Base-by-base conservation (phyloP, 768 basidiomycete species). In the Boletus fagicola region DNA sequence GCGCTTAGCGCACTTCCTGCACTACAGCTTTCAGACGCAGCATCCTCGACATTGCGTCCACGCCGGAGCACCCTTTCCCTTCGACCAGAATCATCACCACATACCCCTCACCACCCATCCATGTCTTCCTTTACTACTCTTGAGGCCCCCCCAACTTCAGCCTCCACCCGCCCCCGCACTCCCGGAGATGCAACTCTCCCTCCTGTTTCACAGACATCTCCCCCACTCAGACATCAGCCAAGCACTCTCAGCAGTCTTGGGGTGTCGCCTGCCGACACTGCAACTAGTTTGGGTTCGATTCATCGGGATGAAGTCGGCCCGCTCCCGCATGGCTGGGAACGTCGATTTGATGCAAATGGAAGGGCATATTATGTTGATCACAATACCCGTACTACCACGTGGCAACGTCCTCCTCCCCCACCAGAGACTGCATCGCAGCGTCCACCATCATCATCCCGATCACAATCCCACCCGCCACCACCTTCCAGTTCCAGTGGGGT, bases 331-430 rank as follows among this genome's bases (percentile, higher is more conserved):
- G 90, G 91, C 5, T 95, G 91, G 91, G 93, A 95, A 69, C 81
- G 90, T 58, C 84, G 93, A 31, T 76, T 79, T 47, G 92, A 94
- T 68, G 77, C 78, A 22, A 62, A 13, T 40, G 86, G 85, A 5
- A 76, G 93, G 55, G 73, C 83, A 24, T 95, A 95, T 73, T 94
- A 89, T 68, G 91, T 95, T 57, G 93, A 96, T 70, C 94, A 95
- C 70, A 87, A 82, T 64, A 83, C 85, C 6, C 83, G 90, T 57
- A 80, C 83, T 10, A 94, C 93, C 38, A 87, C 90, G 22, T 94
- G 93, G 93, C 80, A 83, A 63, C 81, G 85, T 54, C 87, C 62
- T 47, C 43, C 44, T 51, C 36, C 52, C n/a, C 60, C 49, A 55
- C 69, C 20, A 62, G 71, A 57, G 67, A 64, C 55, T 53, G 60